Conservation (phyloP, 306 rosid genomes). For the Herpetospermum pedunculosum region DNA sequence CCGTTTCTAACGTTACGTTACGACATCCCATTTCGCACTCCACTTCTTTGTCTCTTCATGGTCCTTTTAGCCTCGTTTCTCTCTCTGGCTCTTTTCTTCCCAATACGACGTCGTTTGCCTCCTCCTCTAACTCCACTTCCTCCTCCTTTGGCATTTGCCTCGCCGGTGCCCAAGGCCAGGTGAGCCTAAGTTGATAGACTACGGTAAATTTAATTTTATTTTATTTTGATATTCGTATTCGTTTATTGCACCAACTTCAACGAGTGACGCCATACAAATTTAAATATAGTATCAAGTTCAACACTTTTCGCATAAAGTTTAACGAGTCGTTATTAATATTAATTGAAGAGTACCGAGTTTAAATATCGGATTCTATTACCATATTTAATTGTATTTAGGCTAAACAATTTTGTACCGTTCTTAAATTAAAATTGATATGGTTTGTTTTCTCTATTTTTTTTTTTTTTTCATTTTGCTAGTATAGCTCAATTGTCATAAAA, state of each 20-base stretch:
- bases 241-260: too few species aligned
- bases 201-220: too few species aligned
- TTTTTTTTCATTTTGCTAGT: too few species aligned
- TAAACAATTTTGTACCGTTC: too few species aligned
- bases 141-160: constrained; percentile 30
- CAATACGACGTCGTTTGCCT: background rate
- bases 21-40: constrained; percentile 14
- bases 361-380: too few species aligned
- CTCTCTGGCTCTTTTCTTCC: constrained; percentile 19
- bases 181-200: background rate
- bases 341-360: too few species aligned
- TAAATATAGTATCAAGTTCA: background rate
- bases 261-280: background rate
- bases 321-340: background rate
- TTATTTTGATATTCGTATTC: too few species aligned
- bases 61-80: constrained; percentile 24
- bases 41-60: constrained; percentile 13
- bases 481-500: too few species aligned
- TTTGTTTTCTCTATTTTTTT: too few species aligned
- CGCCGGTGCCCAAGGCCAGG: constrained; percentile 25
- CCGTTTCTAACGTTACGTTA: constrained; percentile 26
- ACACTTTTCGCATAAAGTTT: background rate
- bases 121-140: background rate
- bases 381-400: too few species aligned
- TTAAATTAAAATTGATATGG: too few species aligned